phyloP scores from a whole-genome alignment of 805 yeast genomes.

The Candida odintsovae region DNA sequence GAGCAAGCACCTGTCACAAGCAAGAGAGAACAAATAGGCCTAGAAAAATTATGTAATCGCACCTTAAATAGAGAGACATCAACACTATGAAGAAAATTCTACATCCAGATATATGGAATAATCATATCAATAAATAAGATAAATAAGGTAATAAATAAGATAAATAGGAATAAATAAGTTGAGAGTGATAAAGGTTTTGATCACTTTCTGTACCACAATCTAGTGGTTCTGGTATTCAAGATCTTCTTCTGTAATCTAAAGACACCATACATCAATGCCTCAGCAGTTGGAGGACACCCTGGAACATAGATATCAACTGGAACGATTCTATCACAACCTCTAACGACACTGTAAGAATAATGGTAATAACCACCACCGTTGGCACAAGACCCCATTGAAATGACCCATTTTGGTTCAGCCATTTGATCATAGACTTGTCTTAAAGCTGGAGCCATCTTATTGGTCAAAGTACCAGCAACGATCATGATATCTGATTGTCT shows the following conservation, averaged over 20 bases:
- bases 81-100: too few species aligned
- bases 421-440: slow-evolving; percentile 92
- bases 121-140: slow-evolving; percentile 2
- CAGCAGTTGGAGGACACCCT: slow-evolving; percentile 90
- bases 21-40: too few species aligned
- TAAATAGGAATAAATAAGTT: slow-evolving; percentile 1
- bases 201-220: slow-evolving; percentile 77
- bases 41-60: too few species aligned
- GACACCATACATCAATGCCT: slow-evolving; percentile 86
- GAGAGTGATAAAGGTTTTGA: background rate
- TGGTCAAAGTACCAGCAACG: slow-evolving; percentile 87
- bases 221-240: slow-evolving; percentile 72
- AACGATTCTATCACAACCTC: slow-evolving; percentile 84
- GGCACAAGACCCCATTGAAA: slow-evolving; percentile 92
- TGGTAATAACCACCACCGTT: slow-evolving; percentile 93
- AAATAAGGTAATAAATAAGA: slow-evolving; percentile 4
- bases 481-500: slow-evolving; percentile 90
- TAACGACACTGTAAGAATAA: slow-evolving; percentile 80
- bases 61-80: too few species aligned
- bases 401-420: slow-evolving; percentile 94
- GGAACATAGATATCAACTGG: slow-evolving; percentile 91
- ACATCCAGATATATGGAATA: too few species aligned
- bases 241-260: slow-evolving; percentile 87
- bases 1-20: too few species aligned
- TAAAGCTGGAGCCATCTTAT: slow-evolving; percentile 90